Evolutionary conservation across 129 eudicot genomes (phyloP).

Genomic region (Flaveria sonorensis): DNA sequence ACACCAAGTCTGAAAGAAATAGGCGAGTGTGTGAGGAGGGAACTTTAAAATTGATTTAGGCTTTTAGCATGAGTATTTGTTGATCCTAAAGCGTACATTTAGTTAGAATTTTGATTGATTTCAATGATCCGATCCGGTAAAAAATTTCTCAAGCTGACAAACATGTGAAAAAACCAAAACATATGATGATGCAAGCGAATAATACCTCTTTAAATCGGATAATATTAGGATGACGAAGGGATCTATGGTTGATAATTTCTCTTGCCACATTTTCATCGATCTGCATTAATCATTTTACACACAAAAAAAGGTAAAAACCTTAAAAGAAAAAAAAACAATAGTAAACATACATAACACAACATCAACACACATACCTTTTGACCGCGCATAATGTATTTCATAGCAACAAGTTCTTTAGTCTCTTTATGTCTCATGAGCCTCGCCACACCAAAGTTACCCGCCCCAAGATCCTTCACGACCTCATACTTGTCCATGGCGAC

Average conservation of each 20-base stretch:
- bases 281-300: constrained; percentile 31
- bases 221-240: constrained; percentile 82
- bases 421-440: constrained; percentile 76
- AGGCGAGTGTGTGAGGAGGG: no score
- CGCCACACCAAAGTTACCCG: constrained; percentile 93
- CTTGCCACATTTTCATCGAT: constrained; percentile 90
- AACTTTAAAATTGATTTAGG: no score
- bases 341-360: not conserved
- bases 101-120: not conserved
- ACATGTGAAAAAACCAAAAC: not conserved
- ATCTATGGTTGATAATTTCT: constrained; percentile 79
- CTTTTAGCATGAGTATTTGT: no score
- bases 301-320: not conserved
- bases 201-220: constrained; percentile 80
- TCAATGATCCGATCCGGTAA: not conserved
- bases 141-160: not conserved
- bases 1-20: no score
- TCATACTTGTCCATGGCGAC: constrained; percentile 73
- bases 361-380: constrained; percentile 47
- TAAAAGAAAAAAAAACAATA: not conserved
- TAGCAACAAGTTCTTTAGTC: constrained; percentile 82
- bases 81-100: not conserved
- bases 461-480: constrained; percentile 75
- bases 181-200: not conserved
- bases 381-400: constrained; percentile 87